Base-by-base conservation (phyloP, 306 rosid species). In the Fragaria nilgerrensis region DNA sequence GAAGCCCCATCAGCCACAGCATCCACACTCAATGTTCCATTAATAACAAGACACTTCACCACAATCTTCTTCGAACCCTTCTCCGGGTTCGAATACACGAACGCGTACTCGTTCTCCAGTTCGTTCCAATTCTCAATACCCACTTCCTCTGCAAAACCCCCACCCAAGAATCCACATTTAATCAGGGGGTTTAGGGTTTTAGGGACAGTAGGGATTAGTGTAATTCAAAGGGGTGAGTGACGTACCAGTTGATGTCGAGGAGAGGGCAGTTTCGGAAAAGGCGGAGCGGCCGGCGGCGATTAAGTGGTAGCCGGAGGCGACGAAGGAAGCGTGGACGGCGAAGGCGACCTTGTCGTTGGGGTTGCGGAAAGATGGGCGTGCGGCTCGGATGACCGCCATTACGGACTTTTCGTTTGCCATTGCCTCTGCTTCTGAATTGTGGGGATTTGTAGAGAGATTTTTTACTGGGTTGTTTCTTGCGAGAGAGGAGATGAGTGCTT, bases 361-460 rank as follows among this genome's bases (percentile, higher is more conserved):
- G 79, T 89, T 89, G 71, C 95, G 90, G 66, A 95, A 95, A 56
- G 81, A 81, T 27, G 98, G 93, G 79, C 97, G 85, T 5, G 91
- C 75, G 10, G 98, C 92, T 87, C 98, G 87, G 81, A 95, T 92
- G 67, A 95, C 93, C 2, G 92, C 96, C 79, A 95, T 85, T 63
- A 92, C 95, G 45, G 89, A 73, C 70, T 84, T 91, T 36, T 87
- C 93, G 43, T 7, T 87, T 3, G 88, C 89, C 97, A 95, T 94
- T 11, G 68, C 50, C 32, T 15, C 23, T 23, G 52, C 12, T 77
- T 74, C 45, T 52, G 27, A 55, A 29, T 22, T 13, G 58, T 73
- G 47, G 48, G 47, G 48, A 9, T 14, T 65, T 22, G 2, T 63
- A 63, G 1, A 27, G 58, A 14, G 23, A n/a, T 2, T 27, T 7